Evolutionary conservation across 2,329 filamentous ascomycete genomes (phyloP), one percentile per base, ranked within the genome.

Genomic region (Talaromyces piceae): DNA sequence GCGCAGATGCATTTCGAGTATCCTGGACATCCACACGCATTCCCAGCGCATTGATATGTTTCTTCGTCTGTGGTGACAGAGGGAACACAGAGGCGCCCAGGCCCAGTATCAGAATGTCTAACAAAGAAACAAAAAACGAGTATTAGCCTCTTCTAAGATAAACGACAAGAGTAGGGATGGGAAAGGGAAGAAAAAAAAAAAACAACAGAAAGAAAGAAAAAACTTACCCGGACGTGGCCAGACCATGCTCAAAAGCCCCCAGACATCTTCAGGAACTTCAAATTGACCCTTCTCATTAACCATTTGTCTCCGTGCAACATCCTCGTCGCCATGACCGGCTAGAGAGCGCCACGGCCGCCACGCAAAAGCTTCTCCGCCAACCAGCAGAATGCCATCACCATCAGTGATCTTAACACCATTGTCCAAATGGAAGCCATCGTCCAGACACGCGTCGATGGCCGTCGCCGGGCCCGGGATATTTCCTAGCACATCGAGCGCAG

Each of bases 1-100:
- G 90, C 28, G 91, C 86, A 1, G 91, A 88, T 7, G 93, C 93
- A 70, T 97, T 97, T 56, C 89, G 78, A 27, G 93, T 97, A 71
- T 97, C 93, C 63, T 91, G 79, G 3, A 96, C 78, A 63, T 98
- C 93, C 4, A 97, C 77, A 52, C 88, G 78, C 59, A 97, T 87
- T 0, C 93, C 93, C 39, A 97, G 69, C 26, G 80, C 78, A 55
- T 84, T 86, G 51, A 98, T 82, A 59, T 83, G 77, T 53, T 77
- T 77, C 59, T 86, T 83, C 41, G 88, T 88, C 59, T 82, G 77
- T 1, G 87, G 87, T 51, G 86, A 88, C 6, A 97, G 70, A 0
- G 90, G 90, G 46, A 83, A 73, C 47, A 93, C 88, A 18, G 79
- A 77, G 18, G 80, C 81, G 0, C 93, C 93, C 3, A 93, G 80